Evolutionary conservation across 441 rosid genomes (phyloP).

Genomic region (Adansonia rubrostipa): DNA sequence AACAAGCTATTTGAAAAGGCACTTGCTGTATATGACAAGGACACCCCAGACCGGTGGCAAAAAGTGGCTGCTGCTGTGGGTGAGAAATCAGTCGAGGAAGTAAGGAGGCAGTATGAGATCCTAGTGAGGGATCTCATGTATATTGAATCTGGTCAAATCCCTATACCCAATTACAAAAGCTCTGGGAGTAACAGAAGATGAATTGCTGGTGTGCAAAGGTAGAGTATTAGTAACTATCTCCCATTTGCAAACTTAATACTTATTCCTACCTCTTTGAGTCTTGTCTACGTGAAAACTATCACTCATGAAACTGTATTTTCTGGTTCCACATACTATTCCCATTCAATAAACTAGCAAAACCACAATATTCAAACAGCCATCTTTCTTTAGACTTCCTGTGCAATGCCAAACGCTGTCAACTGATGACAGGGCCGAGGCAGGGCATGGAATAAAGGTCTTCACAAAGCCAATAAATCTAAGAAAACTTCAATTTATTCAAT

Average conservation of each 20-base stretch:
- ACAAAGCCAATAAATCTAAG: not conserved
- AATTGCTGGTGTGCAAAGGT: constrained; percentile 60
- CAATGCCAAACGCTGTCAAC: constrained; percentile 8
- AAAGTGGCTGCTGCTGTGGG: constrained; percentile 65
- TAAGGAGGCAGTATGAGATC: constrained; percentile 60
- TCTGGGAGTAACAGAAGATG: constrained; percentile 44
- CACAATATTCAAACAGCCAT: not conserved
- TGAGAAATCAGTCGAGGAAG: constrained; percentile 64
- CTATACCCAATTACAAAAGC: constrained; percentile 60
- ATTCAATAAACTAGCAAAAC: not conserved
- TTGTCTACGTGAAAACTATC: constrained; percentile 6
- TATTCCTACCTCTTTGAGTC: not conserved
- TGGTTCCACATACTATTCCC: not conserved
- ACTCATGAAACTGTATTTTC: not conserved
- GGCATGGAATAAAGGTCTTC: not conserved
- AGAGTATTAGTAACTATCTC: constrained; percentile 23
- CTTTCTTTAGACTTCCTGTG: not conserved
- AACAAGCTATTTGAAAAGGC: constrained; percentile 75
- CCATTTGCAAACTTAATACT: not conserved
- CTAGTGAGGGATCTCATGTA: constrained; percentile 60
- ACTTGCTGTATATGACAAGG: constrained; percentile 63
- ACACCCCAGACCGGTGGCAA: constrained; percentile 75
- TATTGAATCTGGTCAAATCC: constrained; percentile 60
- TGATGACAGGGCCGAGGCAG: constrained; percentile 11
- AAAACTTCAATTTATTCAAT: not conserved